Evolutionary conservation across 495 filamentous ascomycete species (phyloP), one percentile per base, ranked within the genome.

Genomic region (Penicillium paradoxum): DNA sequence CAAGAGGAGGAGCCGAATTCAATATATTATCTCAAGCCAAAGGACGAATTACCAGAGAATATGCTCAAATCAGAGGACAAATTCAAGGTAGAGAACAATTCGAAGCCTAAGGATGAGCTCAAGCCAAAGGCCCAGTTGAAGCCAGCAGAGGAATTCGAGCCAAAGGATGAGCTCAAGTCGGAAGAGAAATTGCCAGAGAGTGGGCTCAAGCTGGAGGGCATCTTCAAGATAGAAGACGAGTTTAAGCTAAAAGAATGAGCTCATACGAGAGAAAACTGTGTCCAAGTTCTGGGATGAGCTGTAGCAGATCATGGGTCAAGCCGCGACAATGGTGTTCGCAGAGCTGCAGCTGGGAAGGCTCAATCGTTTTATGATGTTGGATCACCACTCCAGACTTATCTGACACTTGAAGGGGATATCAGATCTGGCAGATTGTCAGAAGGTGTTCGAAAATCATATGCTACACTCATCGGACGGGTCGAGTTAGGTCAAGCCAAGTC

Each of bases 401-500:
- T 43, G 6, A 14, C 4, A 17, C n/a, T n/a, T 11, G 6, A 25
- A 17, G 3, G 25, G 4, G 8, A 15, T 2, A 21, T 14, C 8
- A 15, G 40, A 42, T 10, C 5, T 42, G 22, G 40, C n/a, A 19
- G 22, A 11, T 25, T 24, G 7, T n/a, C 10, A 42, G n/a, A 25
- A n/a, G 24, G 22, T 17, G 22, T 27, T 17, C 1, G 8, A 11
- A 42, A 13, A 5, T 17, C 25, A 6, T 41, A n/a, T 25, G 6
- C 21, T 25, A 14, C 11, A 22, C n/a, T 11, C 1, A n/a, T 42
- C 11, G 22, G 14, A 3, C 24, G n/a, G 14, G 40, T 15, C 22
- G n/a, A 43, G n/a, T 43, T 43, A 43, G 41, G 41, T 44, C 25
- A 44, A 44, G 41, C 24, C 5, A 44, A 30, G 41, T 18, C 41